These are phyloP conservation scores for Neurospora sp. DNA, from an alignment of 495 filamentous ascomycete genomes.

Conservation along the genomic window DNA sequence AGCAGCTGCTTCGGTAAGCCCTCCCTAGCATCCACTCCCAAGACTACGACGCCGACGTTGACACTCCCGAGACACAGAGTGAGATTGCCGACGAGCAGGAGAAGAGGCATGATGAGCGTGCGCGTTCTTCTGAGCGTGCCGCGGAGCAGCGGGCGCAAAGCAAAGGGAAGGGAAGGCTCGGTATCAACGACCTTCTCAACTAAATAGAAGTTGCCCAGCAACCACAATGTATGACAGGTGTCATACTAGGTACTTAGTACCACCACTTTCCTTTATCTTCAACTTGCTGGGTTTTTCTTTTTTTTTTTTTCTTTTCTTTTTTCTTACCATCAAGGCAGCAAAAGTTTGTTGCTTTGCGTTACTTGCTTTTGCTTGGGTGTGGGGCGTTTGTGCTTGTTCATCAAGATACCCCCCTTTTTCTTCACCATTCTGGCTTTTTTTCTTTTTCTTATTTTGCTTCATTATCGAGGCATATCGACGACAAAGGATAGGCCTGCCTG, in stretches of 20 bases:
- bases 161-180: neutral
- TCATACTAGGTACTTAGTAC: neutral
- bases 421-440: neutral
- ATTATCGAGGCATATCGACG: neutral
- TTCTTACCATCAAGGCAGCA: neutral
- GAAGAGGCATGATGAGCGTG: neutral
- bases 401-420: neutral
- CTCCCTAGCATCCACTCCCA: neutral
- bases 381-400: neutral
- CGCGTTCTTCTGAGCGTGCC: neutral
- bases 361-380: neutral
- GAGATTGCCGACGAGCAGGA: neutral
- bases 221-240: neutral
- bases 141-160: neutral
- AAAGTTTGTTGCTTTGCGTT: neutral
- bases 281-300: neutral
- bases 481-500: neutral
- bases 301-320: neutral
- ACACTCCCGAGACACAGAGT: neutral
- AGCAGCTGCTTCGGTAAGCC: neutral
- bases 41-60: neutral
- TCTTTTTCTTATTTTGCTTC: neutral
- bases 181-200: neutral
- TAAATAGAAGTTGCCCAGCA: neutral
- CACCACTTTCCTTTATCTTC: neutral